phyloP scores from a whole-genome alignment of 768 basidiomycete genomes.

The Paxillus ammoniavirescens region DNA sequence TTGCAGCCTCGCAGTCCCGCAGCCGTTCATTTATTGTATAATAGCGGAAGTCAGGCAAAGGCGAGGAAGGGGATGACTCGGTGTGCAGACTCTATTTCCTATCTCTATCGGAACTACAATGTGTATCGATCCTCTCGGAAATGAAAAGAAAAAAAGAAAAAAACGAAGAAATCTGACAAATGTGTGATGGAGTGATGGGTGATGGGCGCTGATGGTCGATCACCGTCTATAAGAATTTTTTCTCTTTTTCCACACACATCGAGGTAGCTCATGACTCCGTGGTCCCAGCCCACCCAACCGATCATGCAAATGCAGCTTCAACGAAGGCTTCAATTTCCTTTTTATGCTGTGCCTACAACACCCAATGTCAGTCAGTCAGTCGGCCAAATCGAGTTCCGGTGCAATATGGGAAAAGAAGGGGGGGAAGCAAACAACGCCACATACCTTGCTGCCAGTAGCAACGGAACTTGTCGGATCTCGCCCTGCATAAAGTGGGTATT shows the following conservation, averaged over 20 bases:
- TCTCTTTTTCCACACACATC: neutral
- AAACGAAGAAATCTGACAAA: no score
- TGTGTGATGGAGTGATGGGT: no score
- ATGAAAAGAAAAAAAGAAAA: slow-evolving; percentile 19
- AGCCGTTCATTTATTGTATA: slow-evolving; percentile 19
- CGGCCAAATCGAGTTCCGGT: slow-evolving; percentile 15
- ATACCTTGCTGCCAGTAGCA: slow-evolving; percentile 79
- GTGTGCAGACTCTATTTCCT: slow-evolving; percentile 19
- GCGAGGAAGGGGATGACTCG: slow-evolving; percentile 5
- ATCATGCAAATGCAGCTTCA: slow-evolving; percentile 46
- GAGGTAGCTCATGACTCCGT: no score
- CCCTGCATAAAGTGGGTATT: slow-evolving; percentile 81
- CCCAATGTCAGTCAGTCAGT: slow-evolving; percentile 14
- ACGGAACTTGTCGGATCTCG: slow-evolving; percentile 86
- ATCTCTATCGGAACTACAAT: slow-evolving; percentile 5
- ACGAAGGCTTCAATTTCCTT: slow-evolving; percentile 78
- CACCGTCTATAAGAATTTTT: slow-evolving; percentile 17
- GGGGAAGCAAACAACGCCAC: slow-evolving; percentile 8
- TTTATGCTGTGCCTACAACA: slow-evolving; percentile 68
- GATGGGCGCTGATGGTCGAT: neutral
- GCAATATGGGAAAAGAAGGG: slow-evolving; percentile 10
- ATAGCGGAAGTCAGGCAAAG: slow-evolving; percentile 2
- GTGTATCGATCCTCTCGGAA: slow-evolving; percentile 23
- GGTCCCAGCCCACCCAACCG: no score
- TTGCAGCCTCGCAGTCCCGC: slow-evolving; percentile 10